phyloP scores from a whole-genome alignment of 441 rosid genomes.

The Biscutella laevigata region DNA sequence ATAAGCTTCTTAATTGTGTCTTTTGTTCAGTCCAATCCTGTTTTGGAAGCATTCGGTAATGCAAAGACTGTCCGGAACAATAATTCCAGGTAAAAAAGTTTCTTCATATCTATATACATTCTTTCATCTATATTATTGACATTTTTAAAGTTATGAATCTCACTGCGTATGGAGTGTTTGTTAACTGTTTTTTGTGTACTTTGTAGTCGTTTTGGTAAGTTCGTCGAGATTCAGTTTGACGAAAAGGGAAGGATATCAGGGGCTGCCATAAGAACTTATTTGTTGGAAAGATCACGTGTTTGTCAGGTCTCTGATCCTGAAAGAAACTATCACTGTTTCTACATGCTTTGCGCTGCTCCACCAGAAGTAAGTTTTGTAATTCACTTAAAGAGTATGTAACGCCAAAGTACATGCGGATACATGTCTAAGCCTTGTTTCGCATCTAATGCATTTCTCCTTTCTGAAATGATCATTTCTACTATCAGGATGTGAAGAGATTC shows the following conservation, averaged over 20 bases:
- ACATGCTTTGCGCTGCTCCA: constrained; percentile 98
- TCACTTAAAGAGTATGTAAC: constrained; percentile 43
- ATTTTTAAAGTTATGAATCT: background rate
- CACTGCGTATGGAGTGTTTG: constrained; percentile 7
- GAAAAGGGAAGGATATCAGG: constrained; percentile 80
- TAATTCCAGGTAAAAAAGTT: constrained; percentile 70
- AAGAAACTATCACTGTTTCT: constrained; percentile 98
- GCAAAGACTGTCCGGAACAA: constrained; percentile 99
- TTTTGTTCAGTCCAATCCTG: constrained; percentile 91
- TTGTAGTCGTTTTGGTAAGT: constrained; percentile 93
- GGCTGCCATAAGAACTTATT: constrained; percentile 95
- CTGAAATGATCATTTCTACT: constrained; percentile 2
- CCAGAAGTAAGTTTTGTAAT: constrained; percentile 49
- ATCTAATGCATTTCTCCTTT: background rate
- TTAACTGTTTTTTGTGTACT: constrained; percentile 20
- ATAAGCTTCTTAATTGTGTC: constrained; percentile 7
- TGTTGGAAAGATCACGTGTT: constrained; percentile 95
- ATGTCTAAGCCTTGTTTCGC: background rate
- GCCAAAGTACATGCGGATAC: constrained; percentile 31
- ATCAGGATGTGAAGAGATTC: constrained; percentile 63
- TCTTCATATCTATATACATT: background rate
- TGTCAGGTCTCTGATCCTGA: constrained; percentile 97
- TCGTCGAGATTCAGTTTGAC: constrained; percentile 98
- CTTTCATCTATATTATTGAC: background rate
- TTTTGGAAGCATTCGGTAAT: constrained; percentile 97